Evolutionary conservation across 352 stramenopile genomes (phyloP).

Genomic region (Globisporangium perplexum): DNA sequence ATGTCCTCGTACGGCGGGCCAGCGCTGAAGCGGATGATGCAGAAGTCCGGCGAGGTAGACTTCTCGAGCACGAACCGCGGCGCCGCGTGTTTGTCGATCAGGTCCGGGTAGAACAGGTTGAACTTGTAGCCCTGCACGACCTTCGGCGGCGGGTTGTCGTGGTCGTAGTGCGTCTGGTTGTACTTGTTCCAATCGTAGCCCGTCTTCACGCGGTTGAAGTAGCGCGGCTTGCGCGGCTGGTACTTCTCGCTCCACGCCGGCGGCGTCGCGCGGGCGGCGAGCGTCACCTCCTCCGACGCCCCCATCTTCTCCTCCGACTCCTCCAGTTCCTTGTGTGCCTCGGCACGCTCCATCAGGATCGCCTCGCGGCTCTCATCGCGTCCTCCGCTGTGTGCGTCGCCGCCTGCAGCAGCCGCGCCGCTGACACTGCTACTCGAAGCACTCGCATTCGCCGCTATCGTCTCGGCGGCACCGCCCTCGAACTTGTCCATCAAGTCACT

Average conservation of each 20-base stretch:
- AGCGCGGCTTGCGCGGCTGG: slow-evolving; percentile 96
- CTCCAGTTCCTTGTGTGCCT: slow-evolving; percentile 57
- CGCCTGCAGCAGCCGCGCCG: slow-evolving; percentile 7
- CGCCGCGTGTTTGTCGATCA: slow-evolving; percentile 96
- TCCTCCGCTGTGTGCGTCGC: slow-evolving; percentile 12
- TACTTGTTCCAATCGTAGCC: slow-evolving; percentile 99
- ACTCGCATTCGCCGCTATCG: too few species aligned
- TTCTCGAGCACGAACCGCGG: slow-evolving; percentile 95
- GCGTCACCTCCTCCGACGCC: slow-evolving; percentile 88
- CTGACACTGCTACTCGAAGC: slow-evolving; percentile 9
- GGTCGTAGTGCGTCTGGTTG: slow-evolving; percentile 99
- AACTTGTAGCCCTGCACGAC: slow-evolving; percentile 99
- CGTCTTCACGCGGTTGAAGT: slow-evolving; percentile 99
- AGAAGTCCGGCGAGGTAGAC: slow-evolving; percentile 92
- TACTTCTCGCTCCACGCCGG: slow-evolving; percentile 96
- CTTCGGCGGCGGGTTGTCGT: slow-evolving; percentile 99
- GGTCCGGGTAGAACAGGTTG: slow-evolving; percentile 99
- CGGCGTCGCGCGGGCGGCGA: slow-evolving; percentile 48
- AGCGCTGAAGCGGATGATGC: slow-evolving; percentile 97
- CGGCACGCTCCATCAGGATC: slow-evolving; percentile 54
- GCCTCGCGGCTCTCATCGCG: slow-evolving; percentile 63
- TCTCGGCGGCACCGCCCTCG: too few species aligned
- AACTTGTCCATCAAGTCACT: slow-evolving; percentile 61
- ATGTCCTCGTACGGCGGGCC: slow-evolving; percentile 99
- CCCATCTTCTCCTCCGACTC: slow-evolving; percentile 77